Evolutionary conservation across 805 yeast species (phyloP), one percentile per base, ranked within the genome.

Genomic region (Candida multigemmis): DNA sequence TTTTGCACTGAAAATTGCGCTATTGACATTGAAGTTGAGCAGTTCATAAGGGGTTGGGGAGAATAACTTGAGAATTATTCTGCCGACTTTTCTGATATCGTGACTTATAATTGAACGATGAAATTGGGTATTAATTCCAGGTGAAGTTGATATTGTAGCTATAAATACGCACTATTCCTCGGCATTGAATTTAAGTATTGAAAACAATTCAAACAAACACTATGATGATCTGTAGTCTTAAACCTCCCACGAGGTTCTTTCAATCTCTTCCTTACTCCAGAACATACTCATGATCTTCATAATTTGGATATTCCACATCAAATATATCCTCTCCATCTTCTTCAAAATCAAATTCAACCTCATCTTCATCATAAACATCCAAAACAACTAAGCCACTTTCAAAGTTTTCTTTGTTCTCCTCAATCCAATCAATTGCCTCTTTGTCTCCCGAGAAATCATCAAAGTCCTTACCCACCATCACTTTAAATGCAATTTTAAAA

Each of bases 401-500:
- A 30, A 42, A 35, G 13, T 27, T 12, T 25, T 27, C 34, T 35
- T 30, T 35, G 16, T 40, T 33, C 19, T 27, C 17, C 8, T 32
- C 20, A 7, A 48, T 26, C 18, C 31, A 12, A 7, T 25, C 16
- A 10, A 17, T 14, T 24, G 34, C 30, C 7, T 31, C 25, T 7
- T 39, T 34, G 7, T 32, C 23, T 7, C 24, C 26, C 7, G 22
- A 27, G 16, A 26, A 28, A 10, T 34, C 33, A 12, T 20, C 19
- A 7, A 23, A 56, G 15, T 48, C 50, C 16, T 44, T 44, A 6
- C 68, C 72, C 0, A 81, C 65, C 21, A 79, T 50, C 21, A 67
- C 60, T 23, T 55, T 46, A 57, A 79, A 83, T 37, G 85, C 71
- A 14, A 57, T 38, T 38, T 63, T 59, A 43, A 85, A 74, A 46